phyloP scores from a whole-genome alignment of 2,329 filamentous ascomycete genomes.

The Thielaviopsis euricoi region DNA sequence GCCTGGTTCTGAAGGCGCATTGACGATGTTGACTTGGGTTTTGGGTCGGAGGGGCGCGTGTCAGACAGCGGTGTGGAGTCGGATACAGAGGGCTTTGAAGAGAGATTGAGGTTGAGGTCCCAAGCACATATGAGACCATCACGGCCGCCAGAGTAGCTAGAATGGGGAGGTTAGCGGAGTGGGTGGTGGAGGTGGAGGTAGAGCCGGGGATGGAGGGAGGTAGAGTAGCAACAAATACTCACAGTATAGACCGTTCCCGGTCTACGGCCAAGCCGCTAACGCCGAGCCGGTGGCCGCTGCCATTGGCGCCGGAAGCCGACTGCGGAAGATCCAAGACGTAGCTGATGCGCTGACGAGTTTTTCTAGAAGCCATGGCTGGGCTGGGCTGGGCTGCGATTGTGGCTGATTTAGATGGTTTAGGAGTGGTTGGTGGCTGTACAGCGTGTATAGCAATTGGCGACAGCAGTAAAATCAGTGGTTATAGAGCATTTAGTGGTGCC shows the following conservation, averaged over 20 bases:
- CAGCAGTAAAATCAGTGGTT: too few relatives aligned
- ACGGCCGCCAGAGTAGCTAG: constrained; percentile 83
- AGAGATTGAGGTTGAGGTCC: constrained; percentile 63
- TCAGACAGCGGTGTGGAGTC: constrained; percentile 13
- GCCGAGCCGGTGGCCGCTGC: constrained; percentile 74
- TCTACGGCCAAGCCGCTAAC: constrained; percentile 92
- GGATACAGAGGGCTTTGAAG: constrained; percentile 14
- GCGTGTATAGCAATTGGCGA: too few relatives aligned
- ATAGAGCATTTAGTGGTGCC: too few relatives aligned
- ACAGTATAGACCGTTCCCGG: constrained; percentile 70
- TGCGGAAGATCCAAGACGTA: constrained; percentile 48
- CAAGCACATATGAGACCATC: constrained; percentile 94
- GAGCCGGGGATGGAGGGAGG: constrained; percentile 3
- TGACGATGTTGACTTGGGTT: constrained; percentile 31
- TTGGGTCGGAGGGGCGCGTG: constrained; percentile 16
- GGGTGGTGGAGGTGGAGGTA: constrained; percentile 2
- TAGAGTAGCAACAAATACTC: constrained; percentile 23
- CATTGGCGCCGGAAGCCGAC: constrained; percentile 43
- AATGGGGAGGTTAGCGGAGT: neutral
- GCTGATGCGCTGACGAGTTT: constrained; percentile 53
- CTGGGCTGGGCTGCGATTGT: constrained; percentile 7
- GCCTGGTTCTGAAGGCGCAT: constrained; percentile 51
- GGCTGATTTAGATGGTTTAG: neutral
- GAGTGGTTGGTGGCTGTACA: too few relatives aligned
- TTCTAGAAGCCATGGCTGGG: constrained; percentile 40